phyloP scores from a whole-genome alignment of 1,284 basidiomycete species.

The Meripilus lineatus region DNA sequence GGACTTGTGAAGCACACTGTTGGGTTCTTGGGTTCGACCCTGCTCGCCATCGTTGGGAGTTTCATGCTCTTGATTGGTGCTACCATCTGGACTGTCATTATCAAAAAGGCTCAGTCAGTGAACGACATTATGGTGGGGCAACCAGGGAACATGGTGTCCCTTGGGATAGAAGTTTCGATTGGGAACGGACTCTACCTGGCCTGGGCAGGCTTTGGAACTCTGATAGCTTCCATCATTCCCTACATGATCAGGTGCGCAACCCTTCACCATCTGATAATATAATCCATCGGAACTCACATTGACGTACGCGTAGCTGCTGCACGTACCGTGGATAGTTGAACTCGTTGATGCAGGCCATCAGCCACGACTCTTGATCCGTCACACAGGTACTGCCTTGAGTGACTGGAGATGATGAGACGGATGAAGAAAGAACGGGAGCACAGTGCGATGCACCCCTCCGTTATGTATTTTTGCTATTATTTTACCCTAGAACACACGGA shows the following conservation, averaged over 20 bases:
- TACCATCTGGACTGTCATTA: constrained; percentile 70
- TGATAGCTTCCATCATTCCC: constrained; percentile 59
- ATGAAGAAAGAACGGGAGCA: not conserved
- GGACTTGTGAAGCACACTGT: constrained; percentile 61
- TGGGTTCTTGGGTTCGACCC: constrained; percentile 64
- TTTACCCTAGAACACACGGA: not conserved
- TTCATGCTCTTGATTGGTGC: constrained; percentile 64
- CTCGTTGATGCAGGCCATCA: constrained; percentile 17
- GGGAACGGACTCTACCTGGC: constrained; percentile 59
- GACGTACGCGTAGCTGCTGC: constrained; percentile 43
- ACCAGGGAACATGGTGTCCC: constrained; percentile 31
- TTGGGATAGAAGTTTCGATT: constrained; percentile 59
- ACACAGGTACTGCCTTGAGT: no score
- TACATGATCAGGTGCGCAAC: constrained; percentile 60
- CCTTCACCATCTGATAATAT: not conserved
- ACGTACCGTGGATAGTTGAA: constrained; percentile 61
- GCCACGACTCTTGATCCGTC: not conserved
- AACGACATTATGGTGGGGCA: constrained; percentile 46
- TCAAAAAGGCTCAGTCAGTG: constrained; percentile 57
- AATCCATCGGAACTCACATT: not conserved
- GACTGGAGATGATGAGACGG: not conserved
- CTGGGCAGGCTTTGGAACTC: constrained; percentile 67
- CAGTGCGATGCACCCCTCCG: no score
- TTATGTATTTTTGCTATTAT: constrained; percentile 8
- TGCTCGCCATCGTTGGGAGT: constrained; percentile 55